Base-by-base conservation (phyloP, 164 flowering plant species). In the Magnolia kwangsiensis region DNA sequence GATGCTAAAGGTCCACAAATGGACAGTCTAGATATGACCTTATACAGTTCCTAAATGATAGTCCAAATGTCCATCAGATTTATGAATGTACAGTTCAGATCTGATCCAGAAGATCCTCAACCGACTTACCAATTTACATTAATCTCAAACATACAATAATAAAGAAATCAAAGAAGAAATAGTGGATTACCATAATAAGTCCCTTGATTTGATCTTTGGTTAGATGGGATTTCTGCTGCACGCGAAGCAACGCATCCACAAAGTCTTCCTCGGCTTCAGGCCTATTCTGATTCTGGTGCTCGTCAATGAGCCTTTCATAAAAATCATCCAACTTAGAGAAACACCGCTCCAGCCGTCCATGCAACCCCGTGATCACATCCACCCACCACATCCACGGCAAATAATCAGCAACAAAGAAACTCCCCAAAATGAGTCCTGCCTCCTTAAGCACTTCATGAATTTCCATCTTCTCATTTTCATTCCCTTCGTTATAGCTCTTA, bases 311-410 rank as follows among this genome's bases (percentile, higher is more conserved):
- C 45, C 69, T 50, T 2, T 84, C 78, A 31, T 72, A 80, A 24
- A 87, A 76, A 21, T 5, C 10, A 63, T 87, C 86, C 79, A 83
- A 18, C 7, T 75, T 66, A 37, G 6, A 16, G 61, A 83, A 88
- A 27, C 8, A 79, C 68, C 72, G 78, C 61, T 83, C 80, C 0
- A 88, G 73, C 63, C 77, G 71, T 9, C 70, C 50, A 0, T 63
- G 27, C 14, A 61, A 10, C 5, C 88, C 88, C 49, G 67, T 75
- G 23, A 87, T 21, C 76, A 74, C 82, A 75, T 84, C 81, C 7
- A 88, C 14, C 89, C 89, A 88, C 11, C 79, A 50, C 71, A 83
- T 23, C 76, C 74, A 74, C 13, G 91, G 88, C 31, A 84, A 78
- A 59, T 73, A 83, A 55, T 88, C 91, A 6, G 84, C 75, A 7